phyloP scores from a whole-genome alignment of 331 rosid species.

The Malus hybrid region DNA sequence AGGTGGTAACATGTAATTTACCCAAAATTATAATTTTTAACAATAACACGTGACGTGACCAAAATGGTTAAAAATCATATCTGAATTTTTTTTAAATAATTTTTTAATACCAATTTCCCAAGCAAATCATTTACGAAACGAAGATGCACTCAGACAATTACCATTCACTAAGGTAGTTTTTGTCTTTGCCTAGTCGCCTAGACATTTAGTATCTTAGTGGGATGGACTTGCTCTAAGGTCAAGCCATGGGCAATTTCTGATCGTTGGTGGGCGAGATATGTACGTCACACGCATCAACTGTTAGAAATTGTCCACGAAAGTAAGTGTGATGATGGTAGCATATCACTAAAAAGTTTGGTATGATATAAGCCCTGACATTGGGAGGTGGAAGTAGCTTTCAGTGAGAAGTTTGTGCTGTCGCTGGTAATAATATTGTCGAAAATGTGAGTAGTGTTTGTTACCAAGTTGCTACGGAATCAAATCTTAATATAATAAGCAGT shows the following conservation, averaged over 20 bases:
- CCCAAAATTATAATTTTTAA: no score
- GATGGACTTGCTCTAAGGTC: no score
- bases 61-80: no score
- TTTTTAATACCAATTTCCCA: no score
- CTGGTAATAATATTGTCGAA: not conserved
- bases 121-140: no score
- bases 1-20: no score
- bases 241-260: not conserved
- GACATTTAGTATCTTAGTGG: no score
- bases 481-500: not conserved
- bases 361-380: not conserved
- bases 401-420: not conserved
- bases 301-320: not conserved
- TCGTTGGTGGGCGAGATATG: not conserved
- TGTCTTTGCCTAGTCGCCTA: no score
- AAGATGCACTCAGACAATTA: no score
- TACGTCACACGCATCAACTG: not conserved
- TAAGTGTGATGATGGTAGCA: not conserved
- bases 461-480: not conserved
- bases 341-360: not conserved
- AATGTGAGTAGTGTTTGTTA: not conserved
- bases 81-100: no score
- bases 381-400: constrained; percentile 10
- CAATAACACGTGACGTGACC: no score
- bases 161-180: no score